Evolutionary conservation across 1,284 basidiomycete species (phyloP), one percentile per base, ranked within the genome.

Genomic region (Naganishia sp.): DNA sequence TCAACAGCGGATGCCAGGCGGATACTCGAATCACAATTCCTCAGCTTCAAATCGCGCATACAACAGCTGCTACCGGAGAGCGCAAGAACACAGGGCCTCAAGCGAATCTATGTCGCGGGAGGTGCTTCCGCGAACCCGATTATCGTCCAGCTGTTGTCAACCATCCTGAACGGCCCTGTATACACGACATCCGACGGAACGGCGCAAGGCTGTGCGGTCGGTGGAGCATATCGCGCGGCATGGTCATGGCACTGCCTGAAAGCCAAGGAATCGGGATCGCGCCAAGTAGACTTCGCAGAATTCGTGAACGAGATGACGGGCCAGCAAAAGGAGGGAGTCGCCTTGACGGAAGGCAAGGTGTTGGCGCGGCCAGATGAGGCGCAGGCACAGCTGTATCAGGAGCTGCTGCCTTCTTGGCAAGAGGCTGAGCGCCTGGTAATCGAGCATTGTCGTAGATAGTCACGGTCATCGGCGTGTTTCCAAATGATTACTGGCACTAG

Each of bases 11-110:
- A 89, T n/a, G 88, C 90, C 6, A 90, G 64, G 15, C 50, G 64
- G 13, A 65, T 94, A 70, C 82, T 94, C 70, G 89, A 92, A 77
- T 90, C 90, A 0, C 92, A 94, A 74, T 86, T 94, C 75, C 82
- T 94, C 74, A 92, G 86, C 67, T 92, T 88, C 78, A 84, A 84
- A 67, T 86, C 86, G 50, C 85, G 88, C 65, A 84, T 89, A 39
- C 81, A 82, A 1, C 85, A 84, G n/a, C 89, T 90, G 72, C 79
- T 90, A 28, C 87, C 87, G 28, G 77, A 61, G 36, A 66, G 70
- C 1, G 57, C 70, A 7, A 61, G 60, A 77, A 85, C 71, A 80
- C 86, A 16, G 83, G 83, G 36, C 10, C 82, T 92, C 36, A 83
- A 84, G 55, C 82, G 89, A 31, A 84, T 94, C 60, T 86, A 92